A percentile compares a stretch with the other conserved stretches of the same genome.
phyloP scores from a whole-genome alignment of 2,329 filamentous ascomycete genomes.

The Phaeomoniella chlamydospora region DNA sequence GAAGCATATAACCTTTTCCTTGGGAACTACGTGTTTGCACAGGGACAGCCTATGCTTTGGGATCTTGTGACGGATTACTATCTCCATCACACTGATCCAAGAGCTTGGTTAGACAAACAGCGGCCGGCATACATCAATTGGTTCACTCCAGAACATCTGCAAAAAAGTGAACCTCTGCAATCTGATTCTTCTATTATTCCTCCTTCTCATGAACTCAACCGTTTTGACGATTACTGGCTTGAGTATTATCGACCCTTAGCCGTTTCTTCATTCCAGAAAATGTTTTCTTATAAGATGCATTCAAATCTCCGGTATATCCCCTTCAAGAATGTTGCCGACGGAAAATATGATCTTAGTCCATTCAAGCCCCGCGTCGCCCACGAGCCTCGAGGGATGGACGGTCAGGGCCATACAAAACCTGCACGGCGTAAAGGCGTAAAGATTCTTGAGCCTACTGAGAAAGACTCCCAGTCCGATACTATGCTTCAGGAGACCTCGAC shows the following conservation, averaged over 20 bases:
- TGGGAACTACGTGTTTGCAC: conserved; percentile 81
- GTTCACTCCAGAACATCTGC: conserved; percentile 64
- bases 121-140: conserved; percentile 71
- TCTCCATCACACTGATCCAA: conserved; percentile 77
- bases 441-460: conserved; percentile 46
- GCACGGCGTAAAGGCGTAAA: conserved; percentile 51
- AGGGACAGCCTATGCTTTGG: conserved; percentile 92
- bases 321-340: conserved; percentile 55
- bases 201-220: conserved; percentile 33
- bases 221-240: conserved; percentile 89
- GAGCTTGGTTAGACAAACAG: conserved; percentile 50
- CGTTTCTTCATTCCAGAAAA: conserved; percentile 77
- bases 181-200: conserved; percentile 20
- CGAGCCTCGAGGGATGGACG: conserved; percentile 35
- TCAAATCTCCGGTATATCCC: conserved; percentile 75
- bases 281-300: conserved; percentile 87
- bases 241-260: conserved; percentile 89
- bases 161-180: conserved; percentile 45
- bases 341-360: conserved; percentile 71
- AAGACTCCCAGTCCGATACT: conserved; percentile 25
- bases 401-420: conserved; percentile 43
- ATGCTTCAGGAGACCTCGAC: conserved; percentile 8
- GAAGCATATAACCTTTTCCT: conserved; percentile 97
- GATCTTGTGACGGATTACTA: conserved; percentile 92
- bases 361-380: conserved; percentile 60